These are phyloP conservation scores for Wickerhamia fluorescens DNA, from an alignment of 805 yeast species.

Conservation along the genomic window DNA sequence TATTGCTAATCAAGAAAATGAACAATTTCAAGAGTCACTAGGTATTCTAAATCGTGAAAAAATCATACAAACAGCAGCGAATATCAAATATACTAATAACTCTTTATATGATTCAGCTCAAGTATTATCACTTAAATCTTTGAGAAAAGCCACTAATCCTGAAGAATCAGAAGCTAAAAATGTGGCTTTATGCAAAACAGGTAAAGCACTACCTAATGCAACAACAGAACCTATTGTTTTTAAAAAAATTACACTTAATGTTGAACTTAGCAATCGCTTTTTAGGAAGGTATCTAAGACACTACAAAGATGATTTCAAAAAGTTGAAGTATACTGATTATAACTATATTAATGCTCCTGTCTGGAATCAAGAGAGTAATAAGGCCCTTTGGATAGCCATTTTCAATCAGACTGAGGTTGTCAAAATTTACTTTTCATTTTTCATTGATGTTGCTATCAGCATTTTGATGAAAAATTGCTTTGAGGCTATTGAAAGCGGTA, in stretches of 20 bases:
- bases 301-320: slow-evolving; percentile 8
- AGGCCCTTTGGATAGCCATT: slow-evolving; percentile 24
- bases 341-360: slow-evolving; percentile 14
- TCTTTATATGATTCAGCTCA: slow-evolving; percentile 1
- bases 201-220: slow-evolving; percentile 18
- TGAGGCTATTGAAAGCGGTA: slow-evolving; percentile 4
- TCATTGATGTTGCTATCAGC: slow-evolving; percentile 32
- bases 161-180: neutral
- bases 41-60: no score
- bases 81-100: no score
- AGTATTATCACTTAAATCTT: neutral
- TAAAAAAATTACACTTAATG: slow-evolving; percentile 6
- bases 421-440: slow-evolving; percentile 27
- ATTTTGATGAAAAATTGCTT: slow-evolving; percentile 14
- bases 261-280: slow-evolving; percentile 8
- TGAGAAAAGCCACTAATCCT: neutral
- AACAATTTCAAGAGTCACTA: no score
- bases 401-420: slow-evolving; percentile 21
- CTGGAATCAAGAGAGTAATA: slow-evolving; percentile 15
- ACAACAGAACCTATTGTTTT: slow-evolving; percentile 7
- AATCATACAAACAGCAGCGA: no score
- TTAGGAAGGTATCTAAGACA: slow-evolving; percentile 9
- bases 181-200: no score
- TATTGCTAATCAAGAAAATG: no score
- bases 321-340: slow-evolving; percentile 10